phyloP scores from a whole-genome alignment of 495 filamentous ascomycete species.

The Astrothelium subdiscretum region DNA sequence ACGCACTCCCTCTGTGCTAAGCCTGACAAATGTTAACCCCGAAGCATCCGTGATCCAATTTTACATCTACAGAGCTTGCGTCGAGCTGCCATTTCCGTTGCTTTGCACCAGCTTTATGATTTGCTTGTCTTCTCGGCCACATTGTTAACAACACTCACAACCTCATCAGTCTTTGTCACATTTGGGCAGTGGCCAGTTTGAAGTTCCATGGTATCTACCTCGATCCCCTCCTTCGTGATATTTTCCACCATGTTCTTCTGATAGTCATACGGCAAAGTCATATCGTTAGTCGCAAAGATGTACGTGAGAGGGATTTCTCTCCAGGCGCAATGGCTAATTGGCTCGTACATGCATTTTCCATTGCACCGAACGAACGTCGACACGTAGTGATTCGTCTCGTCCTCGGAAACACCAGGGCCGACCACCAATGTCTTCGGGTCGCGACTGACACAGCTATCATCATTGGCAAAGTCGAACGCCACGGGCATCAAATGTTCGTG shows the following conservation, averaged over 20 bases:
- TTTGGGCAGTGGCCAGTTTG: conserved; percentile 27
- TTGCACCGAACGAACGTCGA: conserved; percentile 26
- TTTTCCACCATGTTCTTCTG: conserved; percentile 29
- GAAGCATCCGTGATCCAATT: no score
- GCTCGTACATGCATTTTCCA: conserved; percentile 17
- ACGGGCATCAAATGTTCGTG: conserved; percentile 23
- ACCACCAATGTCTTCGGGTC: conserved; percentile 17
- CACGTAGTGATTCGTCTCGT: conserved; percentile 15
- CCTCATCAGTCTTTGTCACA: conserved; percentile 20
- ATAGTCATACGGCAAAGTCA: conserved; percentile 18
- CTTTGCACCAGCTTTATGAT: no score
- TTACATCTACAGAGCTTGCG: no score
- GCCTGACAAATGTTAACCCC: no score
- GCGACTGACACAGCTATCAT: conserved; percentile 15
- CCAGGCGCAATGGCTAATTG: conserved; percentile 26
- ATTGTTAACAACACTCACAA: conserved; percentile 16
- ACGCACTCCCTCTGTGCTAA: no score
- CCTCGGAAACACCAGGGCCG: background rate
- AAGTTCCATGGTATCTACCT: conserved; percentile 21
- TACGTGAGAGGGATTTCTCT: conserved; percentile 29
- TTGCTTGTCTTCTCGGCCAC: background rate
- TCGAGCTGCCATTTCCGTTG: no score
- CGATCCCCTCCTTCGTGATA: conserved; percentile 17
- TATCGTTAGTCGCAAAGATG: conserved; percentile 26
- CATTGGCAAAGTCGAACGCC: conserved; percentile 25